phyloP scores from a whole-genome alignment of 139 green algal genomes.

The Haematococcus sp. region DNA sequence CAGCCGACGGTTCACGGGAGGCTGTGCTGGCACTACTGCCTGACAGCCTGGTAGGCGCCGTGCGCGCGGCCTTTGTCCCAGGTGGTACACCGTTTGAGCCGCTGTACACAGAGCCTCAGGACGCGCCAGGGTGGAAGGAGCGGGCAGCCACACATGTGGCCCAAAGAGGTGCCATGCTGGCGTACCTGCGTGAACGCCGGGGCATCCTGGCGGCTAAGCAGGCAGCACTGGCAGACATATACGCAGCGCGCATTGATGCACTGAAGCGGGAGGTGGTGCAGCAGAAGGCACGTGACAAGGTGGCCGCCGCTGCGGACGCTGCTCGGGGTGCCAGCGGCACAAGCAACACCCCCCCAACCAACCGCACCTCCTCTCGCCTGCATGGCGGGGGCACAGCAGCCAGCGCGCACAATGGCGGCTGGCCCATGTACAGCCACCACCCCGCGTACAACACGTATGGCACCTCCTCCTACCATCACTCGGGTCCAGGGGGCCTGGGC shows the following conservation, averaged over 20 bases:
- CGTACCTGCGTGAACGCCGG: constrained; percentile 16
- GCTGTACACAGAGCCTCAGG: constrained; percentile 19
- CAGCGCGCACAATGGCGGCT: no score
- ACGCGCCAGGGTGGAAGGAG: constrained; percentile 2
- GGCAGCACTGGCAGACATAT: constrained; percentile 10
- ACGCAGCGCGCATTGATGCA: background rate
- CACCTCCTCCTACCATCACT: background rate
- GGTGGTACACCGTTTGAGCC: constrained; percentile 12
- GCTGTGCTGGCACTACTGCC: constrained; percentile 27
- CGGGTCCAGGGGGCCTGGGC: background rate
- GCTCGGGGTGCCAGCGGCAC: background rate
- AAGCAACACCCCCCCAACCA: background rate
- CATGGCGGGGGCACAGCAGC: background rate
- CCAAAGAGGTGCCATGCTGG: background rate
- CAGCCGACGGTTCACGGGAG: background rate
- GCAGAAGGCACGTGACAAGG: no score
- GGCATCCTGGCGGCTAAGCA: constrained; percentile 20
- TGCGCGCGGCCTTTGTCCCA: background rate
- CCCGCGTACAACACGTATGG: background rate
- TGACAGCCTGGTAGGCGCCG: background rate
- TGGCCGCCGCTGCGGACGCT: background rate
- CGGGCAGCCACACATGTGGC: background rate
- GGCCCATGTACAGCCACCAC: background rate
- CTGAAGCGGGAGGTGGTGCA: background rate
- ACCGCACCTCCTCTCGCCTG: background rate